Base-by-base conservation (phyloP, 108 stramenopile species). In the Pseudonitzschia delicatissima region DNA sequence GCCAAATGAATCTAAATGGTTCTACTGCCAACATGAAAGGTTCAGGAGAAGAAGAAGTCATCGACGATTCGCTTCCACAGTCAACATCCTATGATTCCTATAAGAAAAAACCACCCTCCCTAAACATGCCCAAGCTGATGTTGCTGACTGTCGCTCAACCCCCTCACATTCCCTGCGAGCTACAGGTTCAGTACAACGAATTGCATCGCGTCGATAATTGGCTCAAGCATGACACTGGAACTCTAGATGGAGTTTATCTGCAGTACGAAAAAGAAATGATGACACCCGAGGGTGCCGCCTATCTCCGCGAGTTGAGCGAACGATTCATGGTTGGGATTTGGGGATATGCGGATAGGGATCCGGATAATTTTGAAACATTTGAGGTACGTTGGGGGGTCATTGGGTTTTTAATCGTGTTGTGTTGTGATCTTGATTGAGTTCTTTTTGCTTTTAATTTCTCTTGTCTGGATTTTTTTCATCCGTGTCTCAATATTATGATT, bases 211-310 rank as follows among this genome's bases (percentile, higher is more conserved):
- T 87, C 25, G 77, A 85, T 40, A 64, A 63, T 32, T 87, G 83
- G 86, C 69, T 90, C 11, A 47, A 60, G 26, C 45, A 58, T 33
- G 81, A 68, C 7, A 67, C 76, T 6, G 77, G 81, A 21, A 70
- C 74, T 26, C 64, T 90, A 34, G 86, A 90, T 49, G 88, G 88
- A 35, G 88, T 86, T 3, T 90, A 90, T 45, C 70, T 90, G 13
- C 88, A 90, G 66, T 87, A 76, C 58, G 73, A 90, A 71, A 59
- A 61, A 28, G 73, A 82, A 63, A 87, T 90, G 85, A 33, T 83
- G 59, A 74, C 76, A 33, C 70, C 72, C 7, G 67, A 67, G 13
- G 88, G 88, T 3, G 74, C 76, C 3, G 50, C 62, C 3, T 66
- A 70, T 11, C 55, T 90, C 37, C 62, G 66, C 28, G 65, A 62